A percentile compares a stretch with the other conserved stretches of the same genome.
Evolutionary conservation across 139 green algal species (phyloP).

Genomic region (Raphidocelis subcapitata): DNA sequence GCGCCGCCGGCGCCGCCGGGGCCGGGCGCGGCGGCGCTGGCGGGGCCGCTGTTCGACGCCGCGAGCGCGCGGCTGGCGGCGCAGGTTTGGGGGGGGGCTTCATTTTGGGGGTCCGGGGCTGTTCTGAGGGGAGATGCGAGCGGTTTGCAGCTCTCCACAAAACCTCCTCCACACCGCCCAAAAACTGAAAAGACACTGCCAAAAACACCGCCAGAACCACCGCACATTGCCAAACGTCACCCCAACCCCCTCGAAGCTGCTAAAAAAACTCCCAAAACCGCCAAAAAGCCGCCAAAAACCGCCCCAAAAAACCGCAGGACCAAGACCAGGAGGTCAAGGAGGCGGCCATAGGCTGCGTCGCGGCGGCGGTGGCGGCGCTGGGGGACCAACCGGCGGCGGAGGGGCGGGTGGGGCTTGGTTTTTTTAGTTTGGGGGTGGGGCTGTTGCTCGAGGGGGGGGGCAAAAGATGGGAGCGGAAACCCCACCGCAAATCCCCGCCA

Average conservation of each 20-base stretch:
- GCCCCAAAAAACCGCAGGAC: slow-evolving; percentile 55
- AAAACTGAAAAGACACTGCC: too few species aligned
- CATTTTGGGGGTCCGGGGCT: not conserved
- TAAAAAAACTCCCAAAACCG: too few species aligned
- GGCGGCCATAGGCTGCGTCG: slow-evolving; percentile 75
- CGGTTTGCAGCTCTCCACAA: not conserved
- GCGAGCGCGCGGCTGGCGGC: slow-evolving; percentile 12
- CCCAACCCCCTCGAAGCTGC: too few species aligned
- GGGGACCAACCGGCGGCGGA: slow-evolving; percentile 68
- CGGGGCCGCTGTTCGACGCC: slow-evolving; percentile 43
- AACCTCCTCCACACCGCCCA: too few species aligned
- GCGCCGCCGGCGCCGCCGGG: slow-evolving; percentile 12
- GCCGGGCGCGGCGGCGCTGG: slow-evolving; percentile 32
- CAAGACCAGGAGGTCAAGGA: slow-evolving; percentile 94
- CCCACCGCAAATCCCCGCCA: too few species aligned
- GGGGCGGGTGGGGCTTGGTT: slow-evolving; percentile 20
- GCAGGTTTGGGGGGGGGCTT: slow-evolving; percentile 5
- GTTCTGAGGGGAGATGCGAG: too few species aligned
- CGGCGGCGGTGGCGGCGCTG: slow-evolving; percentile 55
- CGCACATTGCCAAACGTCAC: too few species aligned
- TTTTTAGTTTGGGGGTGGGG: not conserved
- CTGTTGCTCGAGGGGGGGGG: too few species aligned
- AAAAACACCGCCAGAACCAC: too few species aligned
- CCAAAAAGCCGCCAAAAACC: too few species aligned
- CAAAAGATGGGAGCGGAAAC: too few species aligned